Conservation (phyloP, 2,329 filamentous ascomycete genomes). For the Bipolaris zeicola region DNA sequence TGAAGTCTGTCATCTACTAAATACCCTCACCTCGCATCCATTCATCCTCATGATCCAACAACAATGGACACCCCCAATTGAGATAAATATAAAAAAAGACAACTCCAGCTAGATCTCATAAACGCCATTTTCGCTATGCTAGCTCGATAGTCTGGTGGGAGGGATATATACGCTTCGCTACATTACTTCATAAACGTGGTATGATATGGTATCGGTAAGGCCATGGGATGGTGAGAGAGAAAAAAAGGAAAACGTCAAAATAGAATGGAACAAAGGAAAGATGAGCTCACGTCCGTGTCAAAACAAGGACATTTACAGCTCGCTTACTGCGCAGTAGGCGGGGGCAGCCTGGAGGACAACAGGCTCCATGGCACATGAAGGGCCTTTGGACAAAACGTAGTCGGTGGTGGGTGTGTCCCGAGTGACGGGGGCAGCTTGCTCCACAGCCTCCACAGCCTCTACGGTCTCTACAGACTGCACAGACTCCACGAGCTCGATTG, state of each 20-base stretch:
- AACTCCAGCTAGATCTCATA: background rate
- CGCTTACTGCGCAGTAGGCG: slow-evolving; percentile 2
- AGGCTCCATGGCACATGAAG: slow-evolving; percentile 4
- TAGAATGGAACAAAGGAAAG: background rate
- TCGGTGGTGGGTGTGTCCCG: background rate
- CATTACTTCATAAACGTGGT: slow-evolving; percentile 6
- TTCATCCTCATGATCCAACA: background rate
- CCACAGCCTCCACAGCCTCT: background rate
- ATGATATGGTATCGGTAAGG: background rate
- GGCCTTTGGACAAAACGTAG: background rate
- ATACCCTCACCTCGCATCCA: background rate
- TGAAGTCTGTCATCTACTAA: background rate
- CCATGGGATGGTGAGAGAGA: background rate
- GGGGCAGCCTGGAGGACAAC: slow-evolving; percentile 2
- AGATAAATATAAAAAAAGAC: background rate
- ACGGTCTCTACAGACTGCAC: background rate
- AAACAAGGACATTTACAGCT: background rate
- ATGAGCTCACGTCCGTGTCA: background rate
- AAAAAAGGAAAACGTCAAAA: background rate
- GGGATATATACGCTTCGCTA: slow-evolving; percentile 3
- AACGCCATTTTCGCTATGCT: slow-evolving; percentile 4
- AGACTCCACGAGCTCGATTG: slow-evolving; percentile 1
- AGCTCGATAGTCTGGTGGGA: background rate
- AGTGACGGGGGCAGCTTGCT: background rate
- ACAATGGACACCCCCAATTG: background rate